These are phyloP conservation scores for Candida lessepsii DNA, from an alignment of 805 yeast species.

Conservation along the genomic window DNA sequence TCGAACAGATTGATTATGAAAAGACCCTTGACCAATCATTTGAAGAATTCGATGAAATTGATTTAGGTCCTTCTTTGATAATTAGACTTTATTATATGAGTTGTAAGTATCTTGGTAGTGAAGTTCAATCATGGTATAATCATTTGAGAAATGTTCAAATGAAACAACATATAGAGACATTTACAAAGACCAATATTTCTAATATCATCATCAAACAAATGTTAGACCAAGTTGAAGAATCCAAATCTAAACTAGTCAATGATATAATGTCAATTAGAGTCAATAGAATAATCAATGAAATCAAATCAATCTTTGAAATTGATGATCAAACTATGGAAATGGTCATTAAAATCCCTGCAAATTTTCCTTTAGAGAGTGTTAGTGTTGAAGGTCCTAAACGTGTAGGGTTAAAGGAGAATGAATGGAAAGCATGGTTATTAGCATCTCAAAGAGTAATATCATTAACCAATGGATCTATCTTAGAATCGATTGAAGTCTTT, in stretches of 20 bases:
- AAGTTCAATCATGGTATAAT: slow-evolving; percentile 67
- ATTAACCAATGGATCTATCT: slow-evolving; percentile 67
- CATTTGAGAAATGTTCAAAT: slow-evolving; percentile 66
- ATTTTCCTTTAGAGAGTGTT: slow-evolving; percentile 77
- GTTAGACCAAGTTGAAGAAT: slow-evolving; percentile 47
- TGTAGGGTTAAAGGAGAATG: slow-evolving; percentile 85
- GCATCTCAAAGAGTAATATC: slow-evolving; percentile 84
- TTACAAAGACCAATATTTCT: slow-evolving; percentile 60
- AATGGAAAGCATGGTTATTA: slow-evolving; percentile 93
- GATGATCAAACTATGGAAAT: slow-evolving; percentile 88
- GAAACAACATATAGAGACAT: slow-evolving; percentile 58
- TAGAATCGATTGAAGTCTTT: slow-evolving; percentile 66
- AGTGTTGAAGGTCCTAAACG: slow-evolving; percentile 74
- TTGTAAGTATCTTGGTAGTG: slow-evolving; percentile 53
- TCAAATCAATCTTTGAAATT: slow-evolving; percentile 68
- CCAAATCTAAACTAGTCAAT: slow-evolving; percentile 31
- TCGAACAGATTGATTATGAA: slow-evolving; percentile 9
- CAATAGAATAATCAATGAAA: slow-evolving; percentile 60
- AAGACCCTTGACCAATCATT: too few relatives aligned
- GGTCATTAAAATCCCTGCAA: slow-evolving; percentile 66
- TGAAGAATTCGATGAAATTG: slow-evolving; percentile 1
- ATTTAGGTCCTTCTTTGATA: slow-evolving; percentile 8
- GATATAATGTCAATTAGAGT: slow-evolving; percentile 59
- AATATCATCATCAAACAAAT: slow-evolving; percentile 61
- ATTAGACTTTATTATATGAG: slow-evolving; percentile 52